Percentiles rank a stretch among this genome's conserved stretches.
These are phyloP conservation scores for Teratosphaeria pseudoeucalypti DNA, from an alignment of 2,329 filamentous ascomycete genomes.

Conservation along the genomic window DNA sequence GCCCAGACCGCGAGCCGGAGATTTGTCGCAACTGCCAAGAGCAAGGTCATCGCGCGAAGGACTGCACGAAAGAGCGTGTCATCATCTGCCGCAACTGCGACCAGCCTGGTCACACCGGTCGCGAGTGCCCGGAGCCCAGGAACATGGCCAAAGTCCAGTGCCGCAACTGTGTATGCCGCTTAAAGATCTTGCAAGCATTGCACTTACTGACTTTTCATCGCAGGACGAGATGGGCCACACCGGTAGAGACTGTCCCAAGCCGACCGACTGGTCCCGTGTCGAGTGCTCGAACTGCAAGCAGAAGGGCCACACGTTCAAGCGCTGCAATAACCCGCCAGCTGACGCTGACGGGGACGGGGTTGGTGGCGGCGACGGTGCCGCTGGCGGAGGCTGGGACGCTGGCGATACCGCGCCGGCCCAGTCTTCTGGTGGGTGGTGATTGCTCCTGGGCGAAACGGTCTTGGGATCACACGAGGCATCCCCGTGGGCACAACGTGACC, in stretches of 20 bases:
- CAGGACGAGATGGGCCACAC: constrained; percentile 22
- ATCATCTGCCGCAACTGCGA: constrained; percentile 28
- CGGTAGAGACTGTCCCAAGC: constrained; percentile 13
- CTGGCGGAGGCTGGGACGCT: constrained; percentile 1
- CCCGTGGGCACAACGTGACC: background rate
- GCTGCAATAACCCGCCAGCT: constrained; percentile 14
- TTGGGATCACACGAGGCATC: background rate
- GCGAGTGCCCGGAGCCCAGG: constrained; percentile 53
- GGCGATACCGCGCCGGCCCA: background rate
- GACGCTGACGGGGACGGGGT: constrained; percentile 4
- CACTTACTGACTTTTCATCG: background rate
- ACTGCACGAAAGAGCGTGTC: constrained; percentile 25
- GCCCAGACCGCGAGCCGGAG: constrained; percentile 19
- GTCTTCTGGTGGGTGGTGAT: background rate
- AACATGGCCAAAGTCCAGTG: constrained; percentile 41
- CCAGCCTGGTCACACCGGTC: constrained; percentile 48
- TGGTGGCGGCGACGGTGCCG: constrained; percentile 2
- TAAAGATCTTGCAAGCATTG: background rate
- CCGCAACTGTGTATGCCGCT: constrained; percentile 29
- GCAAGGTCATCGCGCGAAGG: constrained; percentile 21
- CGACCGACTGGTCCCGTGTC: constrained; percentile 30
- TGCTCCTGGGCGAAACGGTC: background rate
- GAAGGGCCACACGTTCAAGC: constrained; percentile 17
- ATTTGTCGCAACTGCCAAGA: constrained; percentile 27
- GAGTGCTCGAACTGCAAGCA: constrained; percentile 37